Evolutionary conservation across 2,329 filamentous ascomycete species (phyloP), one percentile per base, ranked within the genome.

Genomic region (Teratosphaeria pseudoeucalypti): DNA sequence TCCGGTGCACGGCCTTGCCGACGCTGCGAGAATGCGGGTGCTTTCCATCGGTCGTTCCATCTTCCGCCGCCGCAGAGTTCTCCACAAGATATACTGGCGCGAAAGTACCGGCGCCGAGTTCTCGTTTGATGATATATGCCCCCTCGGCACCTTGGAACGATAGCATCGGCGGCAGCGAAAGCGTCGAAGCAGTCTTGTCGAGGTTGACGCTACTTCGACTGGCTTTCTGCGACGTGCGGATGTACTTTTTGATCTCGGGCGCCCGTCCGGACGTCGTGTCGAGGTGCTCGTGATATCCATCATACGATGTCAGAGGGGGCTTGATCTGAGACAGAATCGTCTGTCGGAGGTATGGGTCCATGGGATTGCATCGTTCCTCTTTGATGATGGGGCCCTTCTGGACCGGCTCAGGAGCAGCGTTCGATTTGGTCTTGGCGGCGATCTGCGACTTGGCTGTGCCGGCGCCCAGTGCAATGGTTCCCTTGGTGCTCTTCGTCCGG

Each of bases 51-150:
- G 75, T 69, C 10, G 78, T 75, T 12, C 77, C 73, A 0, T 77
- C 75, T 9, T 66, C 61, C 3, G 4, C 61, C 10, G 66, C 64
- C 6, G 27, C n/a, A 57, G 63, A 87, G 65, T 81, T 84, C 70
- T 96, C 90, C 7, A 92, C 87, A 0, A 99, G 83, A 71, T 96
- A 99, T 2, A 99, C 94, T 0, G 94, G 92, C 0, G 92, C 94
- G 74, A 95, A 99, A 0, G 94, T 94, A 9, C 94, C 94, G 32
- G 91, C 89, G 1, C 94, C 94, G 12, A 99, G 84, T 72, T 97
- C 91, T 56, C 87, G 85, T 70, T 88, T 90, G 59, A 97, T 75
- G 1, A 84, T 87, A 73, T 96, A 99, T 52, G 81, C 82, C 47
- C 85, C 79, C 26, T 81, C 76, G 2, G 83, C 80, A 47, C 84